A percentile compares a stretch with the other conserved stretches of the same genome.
phyloP scores from a whole-genome alignment of 2,329 filamentous ascomycete species.

The Camptophora hylomeconis region DNA sequence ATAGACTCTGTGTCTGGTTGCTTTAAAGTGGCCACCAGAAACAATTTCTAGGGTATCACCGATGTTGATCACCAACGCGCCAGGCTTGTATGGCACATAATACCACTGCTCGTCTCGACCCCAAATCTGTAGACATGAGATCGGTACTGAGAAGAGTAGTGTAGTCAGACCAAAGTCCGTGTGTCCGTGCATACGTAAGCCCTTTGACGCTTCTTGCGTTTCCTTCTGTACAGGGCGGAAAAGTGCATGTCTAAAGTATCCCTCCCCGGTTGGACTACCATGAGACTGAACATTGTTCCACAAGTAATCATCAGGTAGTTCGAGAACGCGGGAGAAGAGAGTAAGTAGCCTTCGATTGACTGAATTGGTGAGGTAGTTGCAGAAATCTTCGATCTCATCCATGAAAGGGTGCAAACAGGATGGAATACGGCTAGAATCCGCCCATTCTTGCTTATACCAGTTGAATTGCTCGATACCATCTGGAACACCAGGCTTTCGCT shows the following conservation, averaged over 20 bases:
- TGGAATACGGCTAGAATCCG: conserved; percentile 28
- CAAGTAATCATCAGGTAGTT: conserved; percentile 32
- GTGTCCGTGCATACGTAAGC: conserved; percentile 35
- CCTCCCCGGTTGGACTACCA: conserved; percentile 29
- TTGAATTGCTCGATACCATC: conserved; percentile 45
- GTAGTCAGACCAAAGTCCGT: conserved; percentile 37
- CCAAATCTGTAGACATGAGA: conserved; percentile 36
- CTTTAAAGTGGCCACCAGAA: conserved; percentile 35
- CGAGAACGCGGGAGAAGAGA: conserved; percentile 32
- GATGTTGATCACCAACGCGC: conserved; percentile 38
- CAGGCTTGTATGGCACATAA: conserved; percentile 32
- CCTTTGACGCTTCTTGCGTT: conserved; percentile 22
- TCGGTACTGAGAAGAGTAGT: conserved; percentile 34
- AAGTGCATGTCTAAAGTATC: conserved; percentile 35
- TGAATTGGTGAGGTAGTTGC: conserved; percentile 35
- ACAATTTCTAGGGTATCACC: conserved; percentile 34
- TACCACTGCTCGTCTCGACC: conserved; percentile 33
- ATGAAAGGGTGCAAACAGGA: conserved; percentile 36
- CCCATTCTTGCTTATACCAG: conserved; percentile 37
- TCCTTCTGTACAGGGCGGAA: conserved; percentile 26
- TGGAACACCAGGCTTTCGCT: conserved; percentile 29
- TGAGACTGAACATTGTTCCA: conserved; percentile 34
- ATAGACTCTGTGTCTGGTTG: conserved; percentile 32
- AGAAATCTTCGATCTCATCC: conserved; percentile 36
- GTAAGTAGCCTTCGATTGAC: conserved; percentile 32